Conservation (phyloP, 768 basidiomycete species). For the Kwoniella newhampshirensis region DNA sequence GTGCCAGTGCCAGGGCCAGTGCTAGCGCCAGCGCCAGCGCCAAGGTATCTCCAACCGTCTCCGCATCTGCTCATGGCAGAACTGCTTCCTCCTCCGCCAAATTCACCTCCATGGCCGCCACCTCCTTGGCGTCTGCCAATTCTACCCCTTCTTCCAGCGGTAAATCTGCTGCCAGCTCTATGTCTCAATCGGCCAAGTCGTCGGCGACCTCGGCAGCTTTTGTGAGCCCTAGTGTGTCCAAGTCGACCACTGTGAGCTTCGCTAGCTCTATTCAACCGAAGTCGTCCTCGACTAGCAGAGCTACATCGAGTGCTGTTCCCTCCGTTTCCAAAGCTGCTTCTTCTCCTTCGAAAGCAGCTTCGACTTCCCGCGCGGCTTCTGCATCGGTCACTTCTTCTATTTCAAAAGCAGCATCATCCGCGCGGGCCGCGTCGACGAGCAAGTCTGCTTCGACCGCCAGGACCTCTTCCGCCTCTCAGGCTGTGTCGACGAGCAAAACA, state of each 20-base stretch:
- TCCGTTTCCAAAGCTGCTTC: conserved; percentile 6
- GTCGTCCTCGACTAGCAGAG: conserved; percentile 6
- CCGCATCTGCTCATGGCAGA: background rate
- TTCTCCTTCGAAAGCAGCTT: background rate
- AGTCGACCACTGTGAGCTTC: conserved; percentile 7
- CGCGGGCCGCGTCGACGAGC: background rate
- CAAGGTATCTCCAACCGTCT: conserved; percentile 1
- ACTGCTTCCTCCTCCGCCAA: too few relatives aligned
- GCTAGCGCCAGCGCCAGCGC: background rate
- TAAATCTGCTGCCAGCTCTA: background rate
- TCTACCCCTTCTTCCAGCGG: conserved; percentile 1
- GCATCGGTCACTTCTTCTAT: background rate
- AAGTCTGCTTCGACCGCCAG: conserved; percentile 1
- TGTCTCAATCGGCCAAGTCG: conserved; percentile 1
- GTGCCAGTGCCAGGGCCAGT: background rate
- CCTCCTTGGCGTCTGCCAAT: conserved; percentile 12
- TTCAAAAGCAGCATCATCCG: background rate
- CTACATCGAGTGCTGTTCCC: conserved; percentile 1
- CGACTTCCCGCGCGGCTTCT: background rate
- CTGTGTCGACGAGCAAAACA: background rate
- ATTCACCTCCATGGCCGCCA: conserved; percentile 10
- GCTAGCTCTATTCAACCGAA: conserved; percentile 4
- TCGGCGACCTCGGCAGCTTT: background rate
- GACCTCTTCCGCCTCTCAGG: too few relatives aligned
- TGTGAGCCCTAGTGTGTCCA: conserved; percentile 9